phyloP scores from a whole-genome alignment of 2,329 filamentous ascomycete species.

The Bisporella sp. region DNA sequence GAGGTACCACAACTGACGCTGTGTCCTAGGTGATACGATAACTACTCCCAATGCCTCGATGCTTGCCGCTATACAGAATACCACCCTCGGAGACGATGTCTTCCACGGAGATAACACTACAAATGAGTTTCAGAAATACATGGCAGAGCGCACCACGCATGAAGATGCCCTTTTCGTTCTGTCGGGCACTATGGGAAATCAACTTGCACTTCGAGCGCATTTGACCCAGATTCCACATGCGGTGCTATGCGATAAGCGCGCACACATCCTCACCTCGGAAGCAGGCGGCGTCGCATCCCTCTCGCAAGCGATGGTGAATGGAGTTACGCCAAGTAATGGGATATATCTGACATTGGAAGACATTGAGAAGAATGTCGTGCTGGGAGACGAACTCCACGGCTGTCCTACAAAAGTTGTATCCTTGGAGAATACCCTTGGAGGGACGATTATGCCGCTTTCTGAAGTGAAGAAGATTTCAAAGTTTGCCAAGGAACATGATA shows the following conservation, averaged over 20 bases:
- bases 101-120: slow-evolving; percentile 76
- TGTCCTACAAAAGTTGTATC: slow-evolving; percentile 77
- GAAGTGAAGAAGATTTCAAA: slow-evolving; percentile 63
- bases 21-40: slow-evolving; percentile 51
- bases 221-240: slow-evolving; percentile 73
- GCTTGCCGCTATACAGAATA: slow-evolving; percentile 70
- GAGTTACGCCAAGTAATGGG: slow-evolving; percentile 63
- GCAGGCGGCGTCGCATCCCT: slow-evolving; percentile 60
- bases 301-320: slow-evolving; percentile 62
- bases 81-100: slow-evolving; percentile 77
- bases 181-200: slow-evolving; percentile 93
- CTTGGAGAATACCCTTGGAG: slow-evolving; percentile 80
- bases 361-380: slow-evolving; percentile 55
- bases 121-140: slow-evolving; percentile 63
- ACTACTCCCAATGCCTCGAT: slow-evolving; percentile 76
- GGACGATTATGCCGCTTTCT: slow-evolving; percentile 67
- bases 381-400: slow-evolving; percentile 64
- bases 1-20: no score
- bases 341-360: slow-evolving; percentile 56
- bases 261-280: slow-evolving; percentile 68
- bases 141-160: slow-evolving; percentile 68
- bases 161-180: slow-evolving; percentile 74
- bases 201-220: slow-evolving; percentile 72
- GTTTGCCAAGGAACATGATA: slow-evolving; percentile 58
- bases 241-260: slow-evolving; percentile 70